phyloP scores from a whole-genome alignment of 768 basidiomycete species.

The Xerocomellus dryophilus region DNA sequence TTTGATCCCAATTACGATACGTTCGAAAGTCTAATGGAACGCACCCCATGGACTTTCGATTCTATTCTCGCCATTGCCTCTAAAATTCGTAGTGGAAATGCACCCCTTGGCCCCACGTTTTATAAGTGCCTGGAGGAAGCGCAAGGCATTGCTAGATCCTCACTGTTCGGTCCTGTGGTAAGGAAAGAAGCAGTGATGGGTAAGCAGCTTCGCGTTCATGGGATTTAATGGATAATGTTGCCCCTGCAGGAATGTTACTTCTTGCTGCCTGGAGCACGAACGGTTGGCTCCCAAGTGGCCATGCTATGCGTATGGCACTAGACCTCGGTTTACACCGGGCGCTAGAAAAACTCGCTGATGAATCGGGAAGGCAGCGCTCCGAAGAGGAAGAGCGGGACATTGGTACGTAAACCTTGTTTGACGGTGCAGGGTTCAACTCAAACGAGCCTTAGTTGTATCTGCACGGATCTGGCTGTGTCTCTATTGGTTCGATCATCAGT shows the following conservation, averaged over 20 bases:
- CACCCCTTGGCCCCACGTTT: slow-evolving; percentile 79
- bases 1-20: slow-evolving; percentile 94
- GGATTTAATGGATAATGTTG: slow-evolving; percentile 1
- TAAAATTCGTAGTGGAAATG: slow-evolving; percentile 88
- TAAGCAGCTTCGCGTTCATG: slow-evolving; percentile 31
- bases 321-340: slow-evolving; percentile 93
- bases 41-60: slow-evolving; percentile 95
- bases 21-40: slow-evolving; percentile 86
- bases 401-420: slow-evolving; percentile 42
- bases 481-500: slow-evolving; percentile 97
- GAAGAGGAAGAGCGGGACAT: slow-evolving; percentile 87
- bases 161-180: slow-evolving; percentile 90
- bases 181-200: slow-evolving; percentile 95
- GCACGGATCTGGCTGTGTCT: slow-evolving; percentile 93
- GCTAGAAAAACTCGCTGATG: slow-evolving; percentile 84
- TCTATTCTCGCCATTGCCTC: slow-evolving; percentile 89
- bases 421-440: background rate
- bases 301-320: slow-evolving; percentile 94
- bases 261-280: slow-evolving; percentile 93
- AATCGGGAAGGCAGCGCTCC: slow-evolving; percentile 55
- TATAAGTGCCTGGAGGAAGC: slow-evolving; percentile 93
- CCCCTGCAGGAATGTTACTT: slow-evolving; percentile 73
- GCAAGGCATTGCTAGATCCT: slow-evolving; percentile 91
- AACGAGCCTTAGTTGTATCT: slow-evolving; percentile 65
- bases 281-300: slow-evolving; percentile 92